phyloP scores from a whole-genome alignment of 306 rosid genomes.

The Trichosanthes cucumerina region DNA sequence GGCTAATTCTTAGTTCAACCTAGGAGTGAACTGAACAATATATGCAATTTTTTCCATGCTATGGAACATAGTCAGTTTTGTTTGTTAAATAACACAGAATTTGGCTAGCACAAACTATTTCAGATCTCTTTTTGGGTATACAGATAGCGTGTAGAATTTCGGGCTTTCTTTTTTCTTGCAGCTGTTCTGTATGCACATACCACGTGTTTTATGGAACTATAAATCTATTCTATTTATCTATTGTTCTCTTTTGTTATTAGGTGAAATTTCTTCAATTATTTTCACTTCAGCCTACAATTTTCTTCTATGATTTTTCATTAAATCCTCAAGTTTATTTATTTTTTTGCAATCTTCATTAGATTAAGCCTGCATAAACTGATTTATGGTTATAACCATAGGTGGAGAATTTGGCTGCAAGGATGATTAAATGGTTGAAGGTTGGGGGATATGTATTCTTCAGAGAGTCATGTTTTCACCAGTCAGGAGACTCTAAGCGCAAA shows the following conservation, averaged over 20 bases:
- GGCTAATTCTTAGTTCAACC: not conserved
- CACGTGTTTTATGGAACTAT: not conserved
- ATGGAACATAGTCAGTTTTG: not conserved
- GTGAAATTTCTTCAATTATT: not conserved
- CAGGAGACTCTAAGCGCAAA: slow-evolving; percentile 91
- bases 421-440: slow-evolving; percentile 82
- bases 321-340: not conserved
- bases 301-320: not conserved
- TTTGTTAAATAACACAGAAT: not conserved
- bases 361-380: not conserved
- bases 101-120: not conserved
- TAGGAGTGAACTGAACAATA: not conserved
- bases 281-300: not conserved
- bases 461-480: slow-evolving; percentile 96
- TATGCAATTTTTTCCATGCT: not conserved
- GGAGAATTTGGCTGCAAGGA: slow-evolving; percentile 53
- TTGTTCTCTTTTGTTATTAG: not conserved
- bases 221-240: not conserved
- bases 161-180: not conserved
- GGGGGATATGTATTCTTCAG: slow-evolving; percentile 79
- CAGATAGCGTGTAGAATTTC: not conserved
- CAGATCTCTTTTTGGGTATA: not conserved
- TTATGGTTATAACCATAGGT: slow-evolving; percentile 33
- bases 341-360: not conserved
- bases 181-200: not conserved